Conservation (phyloP, 2,329 filamentous ascomycete genomes). For the Ceratocystis harringtonii region DNA sequence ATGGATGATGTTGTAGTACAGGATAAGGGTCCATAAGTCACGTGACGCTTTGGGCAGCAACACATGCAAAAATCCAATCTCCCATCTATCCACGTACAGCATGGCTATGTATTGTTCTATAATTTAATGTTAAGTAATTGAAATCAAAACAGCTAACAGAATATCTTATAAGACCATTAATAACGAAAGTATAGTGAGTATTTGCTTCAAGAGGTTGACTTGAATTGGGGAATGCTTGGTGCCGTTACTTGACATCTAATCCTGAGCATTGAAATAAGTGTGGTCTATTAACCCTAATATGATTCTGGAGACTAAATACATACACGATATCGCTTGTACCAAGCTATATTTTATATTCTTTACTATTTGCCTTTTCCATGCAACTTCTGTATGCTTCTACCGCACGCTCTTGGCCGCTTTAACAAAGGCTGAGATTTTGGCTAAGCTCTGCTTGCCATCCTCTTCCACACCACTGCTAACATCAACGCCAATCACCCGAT, state of each 20-base stretch:
- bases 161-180: too few species aligned
- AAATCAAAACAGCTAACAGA: too few species aligned
- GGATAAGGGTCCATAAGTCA: neutral
- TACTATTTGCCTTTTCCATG: neutral
- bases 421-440: slow-evolving; percentile 70
- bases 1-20: neutral
- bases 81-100: too few species aligned
- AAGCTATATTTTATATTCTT: neutral
- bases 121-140: too few species aligned
- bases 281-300: neutral
- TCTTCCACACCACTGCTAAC: slow-evolving; percentile 89
- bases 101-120: too few species aligned
- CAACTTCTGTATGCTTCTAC: slow-evolving; percentile 21
- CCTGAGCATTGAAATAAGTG: neutral
- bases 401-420: slow-evolving; percentile 51
- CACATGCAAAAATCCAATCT: neutral
- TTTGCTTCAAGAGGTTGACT: too few species aligned
- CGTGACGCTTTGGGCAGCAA: neutral
- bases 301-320: neutral
- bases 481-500: slow-evolving; percentile 67
- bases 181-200: too few species aligned
- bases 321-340: neutral
- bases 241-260: neutral
- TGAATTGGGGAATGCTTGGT: too few species aligned
- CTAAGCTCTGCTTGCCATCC: slow-evolving; percentile 62